Percentiles rank a stretch among this genome's conserved stretches.
Evolutionary conservation across 345 rosid genomes (phyloP).

Genomic region (Laguncularia racemosa): DNA sequence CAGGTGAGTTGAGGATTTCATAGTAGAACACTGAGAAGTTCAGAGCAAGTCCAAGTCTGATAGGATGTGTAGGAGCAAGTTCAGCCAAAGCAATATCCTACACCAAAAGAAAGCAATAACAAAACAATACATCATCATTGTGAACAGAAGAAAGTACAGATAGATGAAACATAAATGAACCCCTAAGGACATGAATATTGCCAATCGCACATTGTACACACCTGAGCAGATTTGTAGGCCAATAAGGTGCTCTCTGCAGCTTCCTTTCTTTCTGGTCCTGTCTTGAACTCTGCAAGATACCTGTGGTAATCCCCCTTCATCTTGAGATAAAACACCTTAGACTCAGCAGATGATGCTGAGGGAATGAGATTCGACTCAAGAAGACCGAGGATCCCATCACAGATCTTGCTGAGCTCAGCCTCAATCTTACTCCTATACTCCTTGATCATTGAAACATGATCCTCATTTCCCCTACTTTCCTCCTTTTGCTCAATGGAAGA

Average conservation of each 20-base stretch:
- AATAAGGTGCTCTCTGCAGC: constrained; percentile 94
- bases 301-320: constrained; percentile 98
- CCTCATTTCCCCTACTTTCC: constrained; percentile 86
- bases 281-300: constrained; percentile 95
- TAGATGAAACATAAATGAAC: neutral
- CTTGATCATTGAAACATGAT: constrained; percentile 68
- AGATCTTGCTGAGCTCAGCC: constrained; percentile 80
- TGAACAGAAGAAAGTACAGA: neutral
- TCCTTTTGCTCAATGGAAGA: constrained; percentile 99
- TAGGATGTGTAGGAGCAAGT: constrained; percentile 91
- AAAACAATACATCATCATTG: neutral
- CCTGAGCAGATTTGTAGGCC: constrained; percentile 98
- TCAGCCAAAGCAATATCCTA: constrained; percentile 95
- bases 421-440: constrained; percentile 90
- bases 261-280: constrained; percentile 88
- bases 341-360: constrained; percentile 74
- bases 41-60: constrained; percentile 94
- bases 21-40: constrained; percentile 98
- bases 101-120: constrained; percentile 8
- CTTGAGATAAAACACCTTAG: constrained; percentile 92
- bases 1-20: constrained; percentile 97
- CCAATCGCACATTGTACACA: constrained; percentile 8
- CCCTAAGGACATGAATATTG: neutral
- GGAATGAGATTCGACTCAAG: constrained; percentile 90
- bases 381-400: constrained; percentile 78